Base-by-base conservation (phyloP, 768 basidiomycete species). In the Podaxis sp. region DNA sequence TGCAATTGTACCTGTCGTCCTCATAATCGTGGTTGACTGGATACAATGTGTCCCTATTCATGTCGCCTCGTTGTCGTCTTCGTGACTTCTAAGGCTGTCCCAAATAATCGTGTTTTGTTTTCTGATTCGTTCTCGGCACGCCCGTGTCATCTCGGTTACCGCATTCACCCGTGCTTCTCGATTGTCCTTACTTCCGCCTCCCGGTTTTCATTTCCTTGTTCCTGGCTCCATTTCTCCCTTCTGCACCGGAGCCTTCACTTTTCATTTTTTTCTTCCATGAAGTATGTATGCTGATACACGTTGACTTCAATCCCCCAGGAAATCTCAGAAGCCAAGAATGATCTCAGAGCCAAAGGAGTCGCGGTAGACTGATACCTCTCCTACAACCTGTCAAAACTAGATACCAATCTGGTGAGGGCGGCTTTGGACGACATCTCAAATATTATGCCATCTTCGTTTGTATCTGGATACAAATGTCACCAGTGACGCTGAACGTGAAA, bases 331-430 rank as follows among this genome's bases (percentile, higher is more conserved):
- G 79, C 80, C 24, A 82, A 80, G 66, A 75, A 85, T 65, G 86
- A 87, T 63, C 69, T 90, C 60, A 79, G 87, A 69, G 71, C 77
- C 59, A 80, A 77, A 64, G 87, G 86, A 8, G 85, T 90, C 33
- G 80, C 78, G 25, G 85, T 89, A 58, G 88, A 89, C 64, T 76
- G 67, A 70, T 63, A 52, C 19, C 22, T 29, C n/a, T 55, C 33
- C 36, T 47, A 11, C 17, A 7, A 36, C 43, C 46, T 37, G 12
- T 38, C 43, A 36, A 33, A 47, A 33, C 29, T 13, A 55, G 52
- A 36, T 33, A 22, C 19, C 50, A 27, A 51, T 51, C 27, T 37
- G 15, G 22, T 12, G 22, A 38, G 43, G 56, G 15, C n/a, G n/a
- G 13, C 27, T 24, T 15, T 63, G 22, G 19, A 43, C 17, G n/a